phyloP scores from a whole-genome alignment of 306 rosid species.

The Biancaea sappan region DNA sequence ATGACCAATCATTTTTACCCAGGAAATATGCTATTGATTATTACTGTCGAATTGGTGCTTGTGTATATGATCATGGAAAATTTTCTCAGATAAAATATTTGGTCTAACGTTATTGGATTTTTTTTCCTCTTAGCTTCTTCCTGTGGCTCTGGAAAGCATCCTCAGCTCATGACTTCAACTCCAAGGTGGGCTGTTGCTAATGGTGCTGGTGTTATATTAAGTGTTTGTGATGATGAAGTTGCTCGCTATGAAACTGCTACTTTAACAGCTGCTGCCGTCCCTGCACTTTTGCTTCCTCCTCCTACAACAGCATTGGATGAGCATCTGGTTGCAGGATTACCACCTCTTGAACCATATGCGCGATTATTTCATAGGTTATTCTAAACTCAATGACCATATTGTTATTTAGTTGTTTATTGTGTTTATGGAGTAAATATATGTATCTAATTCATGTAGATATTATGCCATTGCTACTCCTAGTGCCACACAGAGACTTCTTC shows the following conservation, averaged over 20 bases:
- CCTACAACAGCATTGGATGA: slow-evolving; percentile 98
- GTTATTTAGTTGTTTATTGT: slow-evolving; percentile 14
- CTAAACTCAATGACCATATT: slow-evolving; percentile 25
- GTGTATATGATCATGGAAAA: background rate
- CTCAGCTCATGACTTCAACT: slow-evolving; percentile 95
- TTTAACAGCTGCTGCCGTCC: slow-evolving; percentile 97
- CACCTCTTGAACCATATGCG: slow-evolving; percentile 99
- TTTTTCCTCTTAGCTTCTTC: slow-evolving; percentile 66
- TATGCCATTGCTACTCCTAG: slow-evolving; percentile 99
- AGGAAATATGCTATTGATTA: no score
- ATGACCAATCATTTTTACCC: background rate
- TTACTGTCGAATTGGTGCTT: background rate
- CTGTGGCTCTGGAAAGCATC: slow-evolving; percentile 98
- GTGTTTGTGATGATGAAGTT: slow-evolving; percentile 98
- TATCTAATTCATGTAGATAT: slow-evolving; percentile 58
- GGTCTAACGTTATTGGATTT: slow-evolving; percentile 18
- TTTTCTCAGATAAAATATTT: background rate
- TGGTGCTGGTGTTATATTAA: slow-evolving; percentile 98
- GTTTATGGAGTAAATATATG: slow-evolving; percentile 11
- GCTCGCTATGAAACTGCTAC: slow-evolving; percentile 95
- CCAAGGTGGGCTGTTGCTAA: slow-evolving; percentile 99
- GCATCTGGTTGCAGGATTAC: slow-evolving; percentile 97
- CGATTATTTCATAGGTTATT: slow-evolving; percentile 93
- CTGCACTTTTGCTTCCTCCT: slow-evolving; percentile 98
- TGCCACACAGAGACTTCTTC: slow-evolving; percentile 99